Evolutionary conservation across 2,329 filamentous ascomycete genomes (phyloP).

Genomic region (Microdochium trichocladiopsis): DNA sequence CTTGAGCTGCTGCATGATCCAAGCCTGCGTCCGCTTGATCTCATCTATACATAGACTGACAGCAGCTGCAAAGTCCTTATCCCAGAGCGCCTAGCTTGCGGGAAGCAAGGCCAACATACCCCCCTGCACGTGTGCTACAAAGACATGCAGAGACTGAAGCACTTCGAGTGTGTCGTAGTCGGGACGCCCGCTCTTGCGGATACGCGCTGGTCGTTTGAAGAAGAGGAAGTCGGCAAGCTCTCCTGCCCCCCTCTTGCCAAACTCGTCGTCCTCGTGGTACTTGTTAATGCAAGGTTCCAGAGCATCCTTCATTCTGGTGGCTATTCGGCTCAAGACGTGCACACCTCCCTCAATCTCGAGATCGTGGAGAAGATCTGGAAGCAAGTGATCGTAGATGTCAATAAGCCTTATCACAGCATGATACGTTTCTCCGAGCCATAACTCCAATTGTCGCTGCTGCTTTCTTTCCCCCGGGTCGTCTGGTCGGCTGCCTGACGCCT

Average conservation of each 20-base stretch:
- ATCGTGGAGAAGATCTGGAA: conserved; percentile 16
- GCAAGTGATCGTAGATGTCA: conserved; percentile 15
- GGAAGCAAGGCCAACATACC: conserved; percentile 20
- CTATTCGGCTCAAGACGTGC: conserved; percentile 16
- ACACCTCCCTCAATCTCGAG: conserved; percentile 22
- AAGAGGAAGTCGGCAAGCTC: conserved; percentile 18
- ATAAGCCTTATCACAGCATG: conserved; percentile 14
- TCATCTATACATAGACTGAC: conserved; percentile 11
- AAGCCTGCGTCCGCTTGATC: conserved; percentile 19
- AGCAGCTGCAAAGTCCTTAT: conserved; percentile 20
- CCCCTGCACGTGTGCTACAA: conserved; percentile 19
- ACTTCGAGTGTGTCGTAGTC: conserved; percentile 17
- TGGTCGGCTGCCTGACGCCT: too few relatives aligned
- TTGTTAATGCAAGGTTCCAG: conserved; percentile 15
- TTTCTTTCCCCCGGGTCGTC: too few relatives aligned
- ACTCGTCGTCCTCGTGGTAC: conserved; percentile 16
- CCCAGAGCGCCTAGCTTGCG: conserved; percentile 25
- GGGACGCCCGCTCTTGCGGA: not conserved
- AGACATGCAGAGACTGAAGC: conserved; percentile 22
- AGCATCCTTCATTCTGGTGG: conserved; percentile 8
- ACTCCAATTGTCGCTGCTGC: conserved; percentile 20
- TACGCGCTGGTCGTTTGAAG: conserved; percentile 4
- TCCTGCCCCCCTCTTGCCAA: conserved; percentile 12
- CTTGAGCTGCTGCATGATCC: conserved; percentile 23
- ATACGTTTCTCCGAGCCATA: conserved; percentile 23